Conservation (phyloP, 1,284 basidiomycete genomes). For the Boletellus deceptivus region DNA sequence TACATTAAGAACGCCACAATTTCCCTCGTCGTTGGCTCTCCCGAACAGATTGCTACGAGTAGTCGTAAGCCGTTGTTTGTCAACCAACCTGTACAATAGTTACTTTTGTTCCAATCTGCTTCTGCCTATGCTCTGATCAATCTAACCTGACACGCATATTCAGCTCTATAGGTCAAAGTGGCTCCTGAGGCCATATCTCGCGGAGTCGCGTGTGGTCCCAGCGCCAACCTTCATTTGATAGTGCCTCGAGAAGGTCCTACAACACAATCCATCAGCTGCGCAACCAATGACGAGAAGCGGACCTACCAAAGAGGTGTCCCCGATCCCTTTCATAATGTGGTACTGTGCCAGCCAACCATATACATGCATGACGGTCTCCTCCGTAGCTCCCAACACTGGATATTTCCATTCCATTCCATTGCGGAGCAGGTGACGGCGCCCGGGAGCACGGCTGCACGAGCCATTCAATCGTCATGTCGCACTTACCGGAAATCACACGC, state of each 20-base stretch:
- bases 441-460: neutral
- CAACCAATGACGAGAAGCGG: neutral
- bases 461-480: constrained; percentile 30
- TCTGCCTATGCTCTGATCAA: neutral
- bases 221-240: constrained; percentile 44
- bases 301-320: constrained; percentile 43
- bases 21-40: constrained; percentile 13
- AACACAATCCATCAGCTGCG: neutral
- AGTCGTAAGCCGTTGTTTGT: constrained; percentile 37
- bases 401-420: neutral
- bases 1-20: constrained; percentile 33
- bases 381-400: constrained; percentile 15
- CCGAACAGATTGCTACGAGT: constrained; percentile 24
- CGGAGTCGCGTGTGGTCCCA: constrained; percentile 41
- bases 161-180: neutral
- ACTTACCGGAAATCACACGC: constrained; percentile 6
- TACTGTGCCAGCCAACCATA: constrained; percentile 44
- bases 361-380: constrained; percentile 31
- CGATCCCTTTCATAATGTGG: constrained; percentile 28
- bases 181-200: constrained; percentile 20
- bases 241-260: constrained; percentile 49
- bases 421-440: neutral
- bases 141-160: neutral
- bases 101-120: constrained; percentile 14
- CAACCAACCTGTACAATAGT: neutral